These are phyloP conservation scores for Citeromyces hawaiiensis DNA, from an alignment of 1,139 yeast species.

Conservation along the genomic window DNA sequence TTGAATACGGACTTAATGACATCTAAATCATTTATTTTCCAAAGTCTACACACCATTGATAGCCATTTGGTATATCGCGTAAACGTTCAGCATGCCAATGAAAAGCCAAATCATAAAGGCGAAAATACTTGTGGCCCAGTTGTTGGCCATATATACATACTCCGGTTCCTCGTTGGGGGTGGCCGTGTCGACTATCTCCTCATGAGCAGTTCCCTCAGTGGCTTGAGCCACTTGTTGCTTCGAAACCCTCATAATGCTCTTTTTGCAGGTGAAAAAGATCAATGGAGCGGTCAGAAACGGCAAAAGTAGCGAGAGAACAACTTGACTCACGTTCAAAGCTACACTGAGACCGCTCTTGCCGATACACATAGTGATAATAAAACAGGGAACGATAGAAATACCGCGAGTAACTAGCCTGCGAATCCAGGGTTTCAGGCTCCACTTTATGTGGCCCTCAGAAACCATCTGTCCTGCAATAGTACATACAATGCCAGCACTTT, in stretches of 20 bases:
- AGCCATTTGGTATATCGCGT: slow-evolving; percentile 56
- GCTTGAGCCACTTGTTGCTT: neutral
- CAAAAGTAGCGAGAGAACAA: slow-evolving; percentile 54
- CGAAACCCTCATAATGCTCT: slow-evolving; percentile 43
- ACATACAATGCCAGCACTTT: slow-evolving; percentile 77
- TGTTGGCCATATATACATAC: slow-evolving; percentile 41
- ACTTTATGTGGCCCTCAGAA: slow-evolving; percentile 68
- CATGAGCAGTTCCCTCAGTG: slow-evolving; percentile 7
- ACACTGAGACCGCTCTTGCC: slow-evolving; percentile 52
- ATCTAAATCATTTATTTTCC: too few relatives aligned
- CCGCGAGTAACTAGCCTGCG: slow-evolving; percentile 59
- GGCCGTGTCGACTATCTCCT: slow-evolving; percentile 6
- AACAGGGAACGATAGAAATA: slow-evolving; percentile 62
- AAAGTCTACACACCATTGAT: slow-evolving; percentile 22
- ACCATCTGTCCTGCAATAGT: slow-evolving; percentile 84
- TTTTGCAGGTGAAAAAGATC: slow-evolving; percentile 58
- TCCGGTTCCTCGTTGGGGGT: slow-evolving; percentile 10
- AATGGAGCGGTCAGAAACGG: slow-evolving; percentile 72
- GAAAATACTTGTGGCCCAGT: slow-evolving; percentile 37
- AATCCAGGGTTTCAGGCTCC: slow-evolving; percentile 69
- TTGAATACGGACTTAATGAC: too few relatives aligned
- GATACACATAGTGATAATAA: slow-evolving; percentile 43
- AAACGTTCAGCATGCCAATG: slow-evolving; percentile 49
- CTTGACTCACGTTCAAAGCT: slow-evolving; percentile 68
- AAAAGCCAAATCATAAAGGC: slow-evolving; percentile 49